Conservation (phyloP, 2,329 filamentous ascomycete species). For the Trichophyton mentagrophytes region DNA sequence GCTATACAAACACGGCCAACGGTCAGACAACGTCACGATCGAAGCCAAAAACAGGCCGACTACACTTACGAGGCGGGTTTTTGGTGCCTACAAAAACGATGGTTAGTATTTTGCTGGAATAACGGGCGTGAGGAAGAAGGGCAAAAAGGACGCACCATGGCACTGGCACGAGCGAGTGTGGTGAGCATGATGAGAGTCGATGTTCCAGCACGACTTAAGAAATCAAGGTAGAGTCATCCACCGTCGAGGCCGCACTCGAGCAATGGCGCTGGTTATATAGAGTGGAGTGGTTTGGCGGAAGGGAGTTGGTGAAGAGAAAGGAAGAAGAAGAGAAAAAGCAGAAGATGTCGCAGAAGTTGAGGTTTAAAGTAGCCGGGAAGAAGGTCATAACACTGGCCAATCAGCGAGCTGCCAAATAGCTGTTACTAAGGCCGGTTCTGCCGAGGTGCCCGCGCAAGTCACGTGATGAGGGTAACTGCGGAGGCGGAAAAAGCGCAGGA, state of each 20-base stretch:
- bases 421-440: background rate
- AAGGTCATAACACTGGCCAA: background rate
- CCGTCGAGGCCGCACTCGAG: slow-evolving; percentile 22
- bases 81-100: slow-evolving; percentile 26
- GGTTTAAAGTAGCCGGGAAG: background rate
- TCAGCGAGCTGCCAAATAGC: background rate
- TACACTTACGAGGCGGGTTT: slow-evolving; percentile 34
- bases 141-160: slow-evolving; percentile 30
- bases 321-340: slow-evolving; percentile 9
- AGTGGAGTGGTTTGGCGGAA: slow-evolving; percentile 23
- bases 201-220: slow-evolving; percentile 23
- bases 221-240: slow-evolving; percentile 22
- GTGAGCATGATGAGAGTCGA: slow-evolving; percentile 33
- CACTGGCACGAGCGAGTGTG: slow-evolving; percentile 35
- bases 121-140: background rate
- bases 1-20: slow-evolving; percentile 32
- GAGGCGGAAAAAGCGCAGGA: background rate
- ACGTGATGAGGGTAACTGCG: background rate
- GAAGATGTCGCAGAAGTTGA: slow-evolving; percentile 9
- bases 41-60: background rate
- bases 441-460: background rate
- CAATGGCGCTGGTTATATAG: slow-evolving; percentile 19
- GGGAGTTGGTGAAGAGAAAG: slow-evolving; percentile 19
- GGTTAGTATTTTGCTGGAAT: slow-evolving; percentile 15
- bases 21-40: slow-evolving; percentile 16